A percentile compares a stretch with the other conserved stretches of the same genome.
phyloP scores from a whole-genome alignment of 2,329 filamentous ascomycete genomes.

The Scleromitrula shiraiana region DNA sequence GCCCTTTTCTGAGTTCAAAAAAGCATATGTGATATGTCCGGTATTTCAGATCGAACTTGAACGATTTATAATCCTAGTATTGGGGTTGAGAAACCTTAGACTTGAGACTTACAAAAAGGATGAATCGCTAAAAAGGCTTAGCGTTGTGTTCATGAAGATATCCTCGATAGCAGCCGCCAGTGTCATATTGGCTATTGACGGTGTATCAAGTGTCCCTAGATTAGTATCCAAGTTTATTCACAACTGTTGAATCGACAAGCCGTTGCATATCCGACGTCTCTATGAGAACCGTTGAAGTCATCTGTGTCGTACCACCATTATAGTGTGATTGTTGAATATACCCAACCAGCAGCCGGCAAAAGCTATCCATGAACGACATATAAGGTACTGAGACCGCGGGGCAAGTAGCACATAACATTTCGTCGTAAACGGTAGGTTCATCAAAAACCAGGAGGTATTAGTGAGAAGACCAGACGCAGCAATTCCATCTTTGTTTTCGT shows the following conservation, averaged over 20 bases:
- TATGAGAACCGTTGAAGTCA: background rate
- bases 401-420: too few relatives aligned
- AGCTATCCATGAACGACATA: background rate
- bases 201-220: background rate
- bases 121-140: slow-evolving; percentile 1
- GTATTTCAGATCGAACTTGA: too few relatives aligned
- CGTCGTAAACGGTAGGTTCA: too few relatives aligned
- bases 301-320: background rate
- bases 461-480: too few relatives aligned
- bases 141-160: background rate
- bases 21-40: too few relatives aligned
- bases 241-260: background rate
- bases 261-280: background rate
- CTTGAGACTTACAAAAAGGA: background rate
- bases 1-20: too few relatives aligned
- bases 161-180: background rate
- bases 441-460: too few relatives aligned
- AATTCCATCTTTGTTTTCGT: too few relatives aligned
- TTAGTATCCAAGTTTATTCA: background rate
- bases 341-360: background rate
- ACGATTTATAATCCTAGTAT: background rate
- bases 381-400: background rate
- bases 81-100: too few relatives aligned
- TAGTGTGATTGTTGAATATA: background rate
- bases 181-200: background rate